These are phyloP conservation scores for Leishmania amazonensis DNA, from an alignment of 208 protist species.

Conservation along the genomic window DNA sequence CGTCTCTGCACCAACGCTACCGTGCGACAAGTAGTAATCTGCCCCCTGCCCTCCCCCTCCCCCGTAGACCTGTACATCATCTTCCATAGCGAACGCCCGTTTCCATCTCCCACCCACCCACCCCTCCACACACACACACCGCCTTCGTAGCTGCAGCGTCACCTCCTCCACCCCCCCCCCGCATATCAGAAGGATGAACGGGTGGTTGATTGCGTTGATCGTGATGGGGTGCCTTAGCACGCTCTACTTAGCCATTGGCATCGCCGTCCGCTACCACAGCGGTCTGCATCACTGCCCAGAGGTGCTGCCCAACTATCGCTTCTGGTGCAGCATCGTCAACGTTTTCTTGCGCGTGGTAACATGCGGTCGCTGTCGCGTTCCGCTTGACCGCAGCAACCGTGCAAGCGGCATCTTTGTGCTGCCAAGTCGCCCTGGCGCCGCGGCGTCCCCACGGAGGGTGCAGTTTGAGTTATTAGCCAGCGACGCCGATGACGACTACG, in stretches of 20 bases:
- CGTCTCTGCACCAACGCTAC: not conserved
- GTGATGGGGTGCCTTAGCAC: conserved; percentile 30
- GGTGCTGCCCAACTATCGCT: conserved; percentile 78
- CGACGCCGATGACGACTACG: conserved; percentile 51
- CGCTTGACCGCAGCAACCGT: conserved; percentile 8
- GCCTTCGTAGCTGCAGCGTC: not conserved
- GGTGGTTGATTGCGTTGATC: conserved; percentile 42
- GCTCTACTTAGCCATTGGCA: conserved; percentile 72
- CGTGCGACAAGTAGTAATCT: not conserved
- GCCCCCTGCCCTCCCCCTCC: too few relatives aligned
- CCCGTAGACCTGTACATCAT: not conserved
- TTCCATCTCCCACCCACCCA: not conserved
- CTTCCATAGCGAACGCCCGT: not conserved
- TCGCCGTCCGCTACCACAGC: conserved; percentile 69
- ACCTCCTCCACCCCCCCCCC: not conserved
- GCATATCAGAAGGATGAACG: conserved; percentile 4
- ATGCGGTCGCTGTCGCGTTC: conserved; percentile 41
- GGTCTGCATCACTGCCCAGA: conserved; percentile 72
- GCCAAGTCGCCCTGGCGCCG: conserved; percentile 29
- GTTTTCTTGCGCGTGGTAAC: conserved; percentile 41
- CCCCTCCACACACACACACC: not conserved
- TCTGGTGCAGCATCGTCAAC: conserved; percentile 52
- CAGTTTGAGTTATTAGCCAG: conserved; percentile 59
- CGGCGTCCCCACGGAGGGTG: conserved; percentile 28
- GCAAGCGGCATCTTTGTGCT: conserved; percentile 19